A percentile compares a stretch with the other conserved stretches of the same genome.
Conservation (phyloP, 306 rosid genomes). For the Rosa chinensis region DNA sequence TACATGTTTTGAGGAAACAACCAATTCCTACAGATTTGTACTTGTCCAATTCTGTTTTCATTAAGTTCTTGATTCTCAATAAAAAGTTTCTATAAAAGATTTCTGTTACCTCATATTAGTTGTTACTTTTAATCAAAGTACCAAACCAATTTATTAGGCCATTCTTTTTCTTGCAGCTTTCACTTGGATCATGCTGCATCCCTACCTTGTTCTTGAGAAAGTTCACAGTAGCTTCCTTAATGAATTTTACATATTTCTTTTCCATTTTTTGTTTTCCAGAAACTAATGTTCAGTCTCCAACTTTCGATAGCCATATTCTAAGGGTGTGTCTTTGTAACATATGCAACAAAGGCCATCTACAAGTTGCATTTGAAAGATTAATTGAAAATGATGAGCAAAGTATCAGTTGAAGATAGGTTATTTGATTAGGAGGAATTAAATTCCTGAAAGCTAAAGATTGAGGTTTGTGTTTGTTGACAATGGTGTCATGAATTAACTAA, state of each 20-base stretch:
- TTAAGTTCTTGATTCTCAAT: too few species aligned
- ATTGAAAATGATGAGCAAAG: constrained; percentile 79
- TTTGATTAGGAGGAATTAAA: constrained; percentile 82
- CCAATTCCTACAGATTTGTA: too few species aligned
- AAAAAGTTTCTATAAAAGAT: too few species aligned
- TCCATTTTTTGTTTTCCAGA: background rate
- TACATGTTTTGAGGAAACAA: too few species aligned
- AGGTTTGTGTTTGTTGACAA: constrained; percentile 39
- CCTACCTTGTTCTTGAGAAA: constrained; percentile 83
- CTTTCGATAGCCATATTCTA: constrained; percentile 58
- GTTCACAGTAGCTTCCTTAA: constrained; percentile 11
- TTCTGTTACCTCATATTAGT: too few species aligned
- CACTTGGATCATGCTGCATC: constrained; percentile 95
- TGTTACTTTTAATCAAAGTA: too few species aligned
- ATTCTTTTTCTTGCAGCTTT: constrained; percentile 46
- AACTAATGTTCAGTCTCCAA: constrained; percentile 15
- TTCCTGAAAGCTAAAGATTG: constrained; percentile 93
- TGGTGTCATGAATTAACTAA: too few species aligned
- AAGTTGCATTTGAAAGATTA: constrained; percentile 49
- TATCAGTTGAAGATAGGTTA: constrained; percentile 53
- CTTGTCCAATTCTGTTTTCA: too few species aligned
- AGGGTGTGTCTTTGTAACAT: constrained; percentile 92
- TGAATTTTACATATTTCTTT: background rate
- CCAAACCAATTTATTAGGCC: background rate
- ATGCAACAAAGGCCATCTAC: constrained; percentile 90